Evolutionary conservation across 2,329 filamentous ascomycete species (phyloP), one percentile per base, ranked within the genome.

Genomic region (Neofusicoccum kwambonambiense): DNA sequence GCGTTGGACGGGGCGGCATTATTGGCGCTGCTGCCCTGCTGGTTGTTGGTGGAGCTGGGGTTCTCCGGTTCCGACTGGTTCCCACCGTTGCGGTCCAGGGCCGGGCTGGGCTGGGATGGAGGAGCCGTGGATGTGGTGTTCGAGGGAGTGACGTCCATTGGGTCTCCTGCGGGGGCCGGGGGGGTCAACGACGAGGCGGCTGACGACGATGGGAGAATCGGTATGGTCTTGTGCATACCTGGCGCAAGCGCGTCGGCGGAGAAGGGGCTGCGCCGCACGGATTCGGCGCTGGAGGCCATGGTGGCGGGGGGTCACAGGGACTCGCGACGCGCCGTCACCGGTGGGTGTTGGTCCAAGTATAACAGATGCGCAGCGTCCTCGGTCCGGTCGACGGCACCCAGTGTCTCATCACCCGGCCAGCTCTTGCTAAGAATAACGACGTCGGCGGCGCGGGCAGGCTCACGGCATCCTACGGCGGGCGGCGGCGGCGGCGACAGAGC

Each of bases 141-240:
- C 49, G 82, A 77, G 49, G 83, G 81, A 64, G 83, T 83, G 61
- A 84, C 77, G 65, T 86, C 83, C 84, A 87, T 87, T 64, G 82
- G 79, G 68, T 85, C 84, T 64, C 78, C 79, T 37, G 80, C 77
- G 66, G 78, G 75, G 34, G 80, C 77, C 52, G 79, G 70, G 54
- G 64, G 67, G 35, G 63, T 64, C 47, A 62, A 65, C 44, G 67
- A 75, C 54, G 80, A 78, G 52, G 79, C 74, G 61, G 75, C 72
- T 42, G 80, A 71, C 41, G 81, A 80, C 17, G 82, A 82, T 17
- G 81, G 79, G 58, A 84, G 79, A 66, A 85, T 80, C 57, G 83
- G 81, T 52, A 85, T 81, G 52, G 81, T 81, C 72, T 82, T 81
- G 72, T 82, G 80, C 68, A 81, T 79, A 64, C 78, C 75, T 54